These are phyloP conservation scores for Proliferodiscus dingleyae DNA, from an alignment of 2,329 filamentous ascomycete species.

Conservation along the genomic window DNA sequence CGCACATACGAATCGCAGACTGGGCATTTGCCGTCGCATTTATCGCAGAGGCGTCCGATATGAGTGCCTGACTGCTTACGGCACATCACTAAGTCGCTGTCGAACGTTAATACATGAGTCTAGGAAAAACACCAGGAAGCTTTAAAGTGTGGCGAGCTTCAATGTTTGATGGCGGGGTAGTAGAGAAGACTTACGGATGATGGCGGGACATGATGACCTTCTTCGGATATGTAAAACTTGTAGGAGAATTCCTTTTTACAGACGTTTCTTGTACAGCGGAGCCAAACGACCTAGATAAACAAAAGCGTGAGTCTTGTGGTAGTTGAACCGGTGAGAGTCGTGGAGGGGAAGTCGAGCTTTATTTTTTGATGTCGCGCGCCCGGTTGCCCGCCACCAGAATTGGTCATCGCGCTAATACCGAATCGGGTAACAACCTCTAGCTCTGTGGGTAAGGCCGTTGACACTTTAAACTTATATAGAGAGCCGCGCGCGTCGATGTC, in stretches of 20 bases:
- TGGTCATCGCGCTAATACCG: neutral
- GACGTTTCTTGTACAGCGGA: no score
- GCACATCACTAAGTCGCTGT: conserved; percentile 96
- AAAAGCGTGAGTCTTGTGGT: neutral
- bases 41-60: conserved; percentile 98
- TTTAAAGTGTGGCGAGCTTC: neutral
- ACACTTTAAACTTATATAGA: no score
- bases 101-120: conserved; percentile 14
- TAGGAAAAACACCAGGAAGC: neutral
- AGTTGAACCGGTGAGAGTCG: neutral
- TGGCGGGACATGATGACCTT: conserved; percentile 30
- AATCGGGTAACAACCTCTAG: conserved; percentile 3
- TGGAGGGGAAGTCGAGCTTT: neutral
- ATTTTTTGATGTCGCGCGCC: neutral
- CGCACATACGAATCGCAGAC: conserved; percentile 99
- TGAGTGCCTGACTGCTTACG: conserved; percentile 97
- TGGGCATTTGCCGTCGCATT: conserved; percentile 98
- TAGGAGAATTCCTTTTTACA: neutral
- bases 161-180: neutral
- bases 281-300: conserved; percentile 1
- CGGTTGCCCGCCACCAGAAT: neutral
- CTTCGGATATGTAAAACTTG: neutral
- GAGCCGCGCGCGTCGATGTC: neutral
- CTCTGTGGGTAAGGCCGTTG: neutral
- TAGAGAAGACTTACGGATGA: conserved; percentile 73